Base-by-base conservation (phyloP, 1,284 basidiomycete species). In the Agaricales sp. region DNA sequence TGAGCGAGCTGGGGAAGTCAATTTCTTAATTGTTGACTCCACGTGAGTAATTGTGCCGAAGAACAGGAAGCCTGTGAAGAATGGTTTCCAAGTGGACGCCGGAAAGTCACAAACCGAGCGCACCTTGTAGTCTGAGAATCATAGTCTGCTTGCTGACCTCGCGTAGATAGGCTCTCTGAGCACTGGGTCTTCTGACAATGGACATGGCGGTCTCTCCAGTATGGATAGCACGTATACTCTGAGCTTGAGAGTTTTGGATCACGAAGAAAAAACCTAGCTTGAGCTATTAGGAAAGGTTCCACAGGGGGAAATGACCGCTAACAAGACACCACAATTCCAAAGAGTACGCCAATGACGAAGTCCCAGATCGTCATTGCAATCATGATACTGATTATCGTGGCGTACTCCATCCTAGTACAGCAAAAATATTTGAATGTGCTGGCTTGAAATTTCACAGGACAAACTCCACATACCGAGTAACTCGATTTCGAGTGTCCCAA, bases 21-120 rank as follows among this genome's bases (percentile, higher is more conserved):
- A 73, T 14, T 74, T 67, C 4, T 86, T 77, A 43, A 92, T 85
- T 1, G 85, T 73, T 55, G 86, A 84, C 64, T 97, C 93, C 51
- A 96, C 91, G 41, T 83, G 73, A 0, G 85, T 76, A 58, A 97
- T 95, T 0, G 93, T 97, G 3, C 96, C 95, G 63, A 99, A 99
- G 76, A 98, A 99, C 30, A 99, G 71, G 68, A 92, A 93, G 0
- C 89, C 81, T 81, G 47, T n/a, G n/a, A n/a, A n/a, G n/a, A n/a
- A n/a, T n/a, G n/a, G n/a, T n/a, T n/a, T n/a, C n/a, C n/a, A n/a
- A 8, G 35, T 43, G 16, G 43, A 12, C 35, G 22, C 3, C 47
- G 26, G 24, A 13, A 20, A 19, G 1, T 22, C 18, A 35, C 47
- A 45, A 37, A 37, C 21, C 8, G 16, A 3, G 50, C 66, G 47